Evolutionary conservation across 176 grass and related monocot genomes (phyloP), one percentile per base, ranked within the genome.

Genomic region (Thinopyrum elongatum): DNA sequence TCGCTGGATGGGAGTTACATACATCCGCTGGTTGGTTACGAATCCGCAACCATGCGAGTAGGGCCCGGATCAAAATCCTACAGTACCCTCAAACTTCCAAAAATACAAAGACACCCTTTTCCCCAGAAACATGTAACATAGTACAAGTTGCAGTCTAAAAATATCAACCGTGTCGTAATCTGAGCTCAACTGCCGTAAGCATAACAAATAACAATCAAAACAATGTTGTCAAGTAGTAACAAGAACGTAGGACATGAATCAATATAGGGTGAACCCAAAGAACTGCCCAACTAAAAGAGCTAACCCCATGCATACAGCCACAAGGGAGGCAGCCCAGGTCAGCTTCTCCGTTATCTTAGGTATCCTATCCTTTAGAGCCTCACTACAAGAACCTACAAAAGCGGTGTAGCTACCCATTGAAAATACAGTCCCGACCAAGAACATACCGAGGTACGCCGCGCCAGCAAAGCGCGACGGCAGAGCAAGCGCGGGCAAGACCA

Each of bases 271-370:
- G 79, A 99, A 91, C 28, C 97, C 97, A 73, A 97, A 96, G 77
- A 91, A 88, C 80, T 94, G 94, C 83, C 97, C 93, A 36, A 94
- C 74, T 15, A 99, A 39, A 69, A 99, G 91, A 64, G 94, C 90
- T 51, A 99, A 23, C 7, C 97, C 97, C 92, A 99, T 91, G 27
- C 82, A 94, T 86, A 99, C 87, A 6, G 97, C 97, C 77, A 94
- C 28, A 85, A 99, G 83, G 16, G 97, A 99, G 58, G 97, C 97
- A 38, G 87, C 94, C 97, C 97, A 99, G 21, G 97, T 99, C 89
- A 99, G 77, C 38, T 97, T 99, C 92, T 99, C 94, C 59, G 97
- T 99, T 77, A 99, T 94, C 84, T 83, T 99, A 8, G 97, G 94
- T 55, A 99, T 90, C 76, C 88, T 94, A 63, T 99, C 94, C 73